phyloP scores from a whole-genome alignment of 805 yeast genomes.

The Vanderwaltozyma verrucispora region DNA sequence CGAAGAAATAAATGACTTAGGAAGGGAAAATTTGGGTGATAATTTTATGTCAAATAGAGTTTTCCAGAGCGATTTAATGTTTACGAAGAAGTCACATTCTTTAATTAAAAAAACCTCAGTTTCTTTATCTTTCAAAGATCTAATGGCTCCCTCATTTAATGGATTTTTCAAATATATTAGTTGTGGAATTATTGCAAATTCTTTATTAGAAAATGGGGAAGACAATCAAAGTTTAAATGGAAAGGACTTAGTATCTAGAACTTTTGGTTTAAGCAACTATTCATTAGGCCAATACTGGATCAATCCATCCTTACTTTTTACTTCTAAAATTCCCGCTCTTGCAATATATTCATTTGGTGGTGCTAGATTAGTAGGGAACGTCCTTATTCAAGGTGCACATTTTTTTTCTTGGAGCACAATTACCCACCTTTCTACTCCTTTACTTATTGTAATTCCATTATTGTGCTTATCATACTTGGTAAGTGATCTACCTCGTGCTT shows the following conservation, averaged over 20 bases:
- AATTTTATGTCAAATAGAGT: constrained; percentile 46
- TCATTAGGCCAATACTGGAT: constrained; percentile 21
- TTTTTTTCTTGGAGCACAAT: constrained; percentile 29
- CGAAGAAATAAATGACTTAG: constrained; percentile 48
- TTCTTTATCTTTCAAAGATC: constrained; percentile 57
- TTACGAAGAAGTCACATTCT: constrained; percentile 59
- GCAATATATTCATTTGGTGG: constrained; percentile 31
- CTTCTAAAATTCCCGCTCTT: constrained; percentile 27
- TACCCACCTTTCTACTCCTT: constrained; percentile 44
- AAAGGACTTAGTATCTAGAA: constrained; percentile 1
- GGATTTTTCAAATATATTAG: constrained; percentile 36
- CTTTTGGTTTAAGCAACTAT: constrained; percentile 16
- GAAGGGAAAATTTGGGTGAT: constrained; percentile 53
- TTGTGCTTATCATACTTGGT: constrained; percentile 53
- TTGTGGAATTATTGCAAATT: constrained; percentile 25
- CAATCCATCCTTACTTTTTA: constrained; percentile 26
- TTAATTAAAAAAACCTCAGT: constrained; percentile 48
- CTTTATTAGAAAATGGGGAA: too few species aligned
- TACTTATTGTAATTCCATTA: constrained; percentile 39
- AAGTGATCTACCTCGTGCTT: constrained; percentile 78
- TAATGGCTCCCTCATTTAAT: constrained; percentile 66
- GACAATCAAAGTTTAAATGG: too few species aligned
- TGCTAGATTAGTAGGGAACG: constrained; percentile 30
- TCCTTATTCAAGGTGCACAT: constrained; percentile 31
- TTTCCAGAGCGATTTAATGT: constrained; percentile 73